Conservation (phyloP, 495 filamentous ascomycete species). For the Hypoxylon rickii region DNA sequence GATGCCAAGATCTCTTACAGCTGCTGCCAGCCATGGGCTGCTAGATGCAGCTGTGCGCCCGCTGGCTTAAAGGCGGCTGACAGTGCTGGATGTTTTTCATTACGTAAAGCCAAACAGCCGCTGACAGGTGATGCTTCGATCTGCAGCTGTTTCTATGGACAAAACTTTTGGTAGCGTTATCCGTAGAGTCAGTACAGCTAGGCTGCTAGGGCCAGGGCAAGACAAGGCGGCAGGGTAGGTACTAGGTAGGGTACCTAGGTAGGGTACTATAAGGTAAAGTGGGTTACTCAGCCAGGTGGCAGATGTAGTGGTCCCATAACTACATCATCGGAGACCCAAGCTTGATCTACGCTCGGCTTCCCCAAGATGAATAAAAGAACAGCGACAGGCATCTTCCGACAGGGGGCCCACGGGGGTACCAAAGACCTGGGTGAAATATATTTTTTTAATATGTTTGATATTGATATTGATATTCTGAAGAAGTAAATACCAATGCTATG, state of each 20-base stretch:
- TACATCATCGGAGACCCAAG: conserved; percentile 36
- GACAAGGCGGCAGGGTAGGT: conserved; percentile 24
- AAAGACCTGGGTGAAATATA: conserved; percentile 34
- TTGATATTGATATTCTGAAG: neutral
- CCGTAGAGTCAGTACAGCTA: conserved; percentile 26
- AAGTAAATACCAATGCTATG: no score
- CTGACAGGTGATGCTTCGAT: no score
- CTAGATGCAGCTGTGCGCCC: no score
- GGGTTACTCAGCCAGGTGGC: conserved; percentile 35
- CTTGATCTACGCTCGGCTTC: conserved; percentile 37
- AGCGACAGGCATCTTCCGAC: conserved; percentile 26
- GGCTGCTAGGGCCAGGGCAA: conserved; percentile 32
- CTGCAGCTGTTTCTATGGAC: no score
- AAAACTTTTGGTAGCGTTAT: no score
- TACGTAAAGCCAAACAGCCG: no score
- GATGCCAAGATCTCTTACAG: no score
- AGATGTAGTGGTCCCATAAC: conserved; percentile 38
- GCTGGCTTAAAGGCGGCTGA: no score
- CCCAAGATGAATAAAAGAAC: conserved; percentile 33
- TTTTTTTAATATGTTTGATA: neutral
- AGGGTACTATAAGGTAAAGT: no score
- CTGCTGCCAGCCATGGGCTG: no score
- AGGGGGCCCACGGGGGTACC: conserved; percentile 29
- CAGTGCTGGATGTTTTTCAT: no score
- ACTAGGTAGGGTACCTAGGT: conserved; percentile 10